Base-by-base conservation (phyloP, 768 basidiomycete genomes). In the Baorangia bicolor region DNA sequence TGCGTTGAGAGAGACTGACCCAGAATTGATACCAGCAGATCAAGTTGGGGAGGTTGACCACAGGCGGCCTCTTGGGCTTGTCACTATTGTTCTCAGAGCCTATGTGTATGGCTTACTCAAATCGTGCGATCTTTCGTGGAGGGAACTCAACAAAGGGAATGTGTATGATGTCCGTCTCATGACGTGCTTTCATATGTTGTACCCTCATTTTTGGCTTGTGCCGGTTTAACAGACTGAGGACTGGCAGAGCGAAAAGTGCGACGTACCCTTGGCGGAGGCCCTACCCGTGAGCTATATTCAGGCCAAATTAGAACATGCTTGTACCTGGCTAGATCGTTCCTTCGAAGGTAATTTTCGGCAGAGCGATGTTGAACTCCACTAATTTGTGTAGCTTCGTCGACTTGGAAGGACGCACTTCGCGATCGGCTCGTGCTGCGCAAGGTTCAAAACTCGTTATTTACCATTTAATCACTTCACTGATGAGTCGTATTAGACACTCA, bases 171-270 rank as follows among this genome's bases (percentile, higher is more conserved):
- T 93, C 63, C 63, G 87, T 78, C 53, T 46, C 40, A 56, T 47
- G 67, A 45, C 47, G 55, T 42, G 48, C 55, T 55, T 55, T 57
- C 58, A 54, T 49, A 8, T 51, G 9, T 53, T 33, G 25, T 47
- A 39, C 45, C 46, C 60, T 65, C 55, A 62, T 60, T 16, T 35
- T 30, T 42, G 18, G 39, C 46, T 52, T 59, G 27, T 28, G 14
- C 25, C 39, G 53, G 42, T 61, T 57, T 48, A 20, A 55, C 68
- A 93, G 92, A 77, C 82, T 57, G 92, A 94, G 77, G 92, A 94
- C 63, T 92, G 90, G 86, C 90, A 92, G 69, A 81, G 88, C 54
- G 94, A 97, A 59, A 94, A 94, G 73, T 88, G 86, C 62, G 92
- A 92, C 20, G 78, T 95, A 0, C 82, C 85, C 0, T 75, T 95